These are phyloP conservation scores for Scheffersomyces illinoinensis DNA, from an alignment of 1,139 yeast genomes.

Conservation along the genomic window DNA sequence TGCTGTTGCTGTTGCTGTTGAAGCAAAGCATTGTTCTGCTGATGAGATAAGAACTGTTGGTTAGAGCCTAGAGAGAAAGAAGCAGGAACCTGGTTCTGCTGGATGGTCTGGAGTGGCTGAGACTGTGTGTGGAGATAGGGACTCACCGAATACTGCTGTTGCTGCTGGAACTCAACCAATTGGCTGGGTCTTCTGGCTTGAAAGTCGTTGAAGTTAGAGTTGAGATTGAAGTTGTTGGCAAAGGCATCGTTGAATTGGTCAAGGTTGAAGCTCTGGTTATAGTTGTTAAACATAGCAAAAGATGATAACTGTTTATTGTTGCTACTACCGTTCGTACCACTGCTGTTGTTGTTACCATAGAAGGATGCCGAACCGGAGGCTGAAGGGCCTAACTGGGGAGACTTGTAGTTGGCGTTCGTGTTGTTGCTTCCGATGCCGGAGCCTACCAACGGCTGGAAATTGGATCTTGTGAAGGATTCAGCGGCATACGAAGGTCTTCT, in stretches of 20 bases:
- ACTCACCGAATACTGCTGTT: slow-evolving; percentile 10
- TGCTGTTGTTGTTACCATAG: background rate
- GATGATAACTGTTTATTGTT: slow-evolving; percentile 14
- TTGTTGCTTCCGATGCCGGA: slow-evolving; percentile 1
- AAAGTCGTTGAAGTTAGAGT: slow-evolving; percentile 39
- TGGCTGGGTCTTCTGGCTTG: slow-evolving; percentile 50
- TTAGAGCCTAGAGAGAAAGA: slow-evolving; percentile 8
- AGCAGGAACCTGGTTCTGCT: slow-evolving; percentile 8
- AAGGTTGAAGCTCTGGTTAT: slow-evolving; percentile 18
- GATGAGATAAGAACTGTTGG: slow-evolving; percentile 7
- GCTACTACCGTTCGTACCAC: slow-evolving; percentile 19
- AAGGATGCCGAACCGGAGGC: background rate
- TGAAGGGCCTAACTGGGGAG: slow-evolving; percentile 1
- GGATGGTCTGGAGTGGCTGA: slow-evolving; percentile 5
- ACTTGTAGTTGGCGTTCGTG: background rate
- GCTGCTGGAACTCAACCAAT: slow-evolving; percentile 34
- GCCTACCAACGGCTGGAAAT: slow-evolving; percentile 13
- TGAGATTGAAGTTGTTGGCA: slow-evolving; percentile 31
- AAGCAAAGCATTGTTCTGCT: slow-evolving; percentile 4
- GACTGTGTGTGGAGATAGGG: slow-evolving; percentile 5
- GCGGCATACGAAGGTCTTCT: slow-evolving; percentile 70
- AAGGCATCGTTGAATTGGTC: slow-evolving; percentile 38
- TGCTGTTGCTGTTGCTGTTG: slow-evolving; percentile 7
- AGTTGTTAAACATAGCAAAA: slow-evolving; percentile 15
- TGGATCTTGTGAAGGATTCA: slow-evolving; percentile 51